Evolutionary conservation across 768 basidiomycete genomes (phyloP), one percentile per base, ranked within the genome.

Genomic region (Boletus pseudopeckii): DNA sequence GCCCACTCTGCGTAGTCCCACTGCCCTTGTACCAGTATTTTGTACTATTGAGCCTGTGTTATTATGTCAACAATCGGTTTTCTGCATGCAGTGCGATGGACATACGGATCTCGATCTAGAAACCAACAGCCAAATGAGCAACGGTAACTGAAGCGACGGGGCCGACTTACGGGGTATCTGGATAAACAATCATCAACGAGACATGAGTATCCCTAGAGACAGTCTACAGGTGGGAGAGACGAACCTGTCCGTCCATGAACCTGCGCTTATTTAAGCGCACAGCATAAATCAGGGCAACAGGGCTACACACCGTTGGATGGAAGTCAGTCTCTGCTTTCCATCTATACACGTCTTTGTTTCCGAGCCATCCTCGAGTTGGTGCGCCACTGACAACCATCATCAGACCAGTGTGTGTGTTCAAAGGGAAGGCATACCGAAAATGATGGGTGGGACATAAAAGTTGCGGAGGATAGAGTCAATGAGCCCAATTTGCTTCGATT

Each of bases 391-490:
- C 15, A 54, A 20, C 0, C 8, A 54, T 10, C 4, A 48, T 51
- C 13, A 53, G 58, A 45, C n/a, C 28, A 7, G 3, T 20, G 32
- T 14, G 17, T 4, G 18, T 32, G 7, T 1, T 9, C 6, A 7
- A 41, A 15, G 20, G 2, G 1, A 9, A 11, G 1, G 5, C 78
- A n/a, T 56, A 83, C 84, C 78, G 56, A 92, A 91, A 10, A 92
- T 85, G 22, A 92, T 76, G 0, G 90, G 86, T 0, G 90, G 90
- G 9, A 92, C 79, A 51, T 89, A 90, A 55, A 84, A 90, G 63
- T 90, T 90, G 41, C 86, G 83, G 55, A 88, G 81, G 11, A 91
- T 76, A 2, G 86, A 88, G 65, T 92, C 90, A 39, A 92, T 82
- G 26, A 92, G 75, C 0, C 82, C 81, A 20, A 84, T 79, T 66